Conservation (phyloP, 495 filamentous ascomycete genomes). For the Lophium mytilinum region DNA sequence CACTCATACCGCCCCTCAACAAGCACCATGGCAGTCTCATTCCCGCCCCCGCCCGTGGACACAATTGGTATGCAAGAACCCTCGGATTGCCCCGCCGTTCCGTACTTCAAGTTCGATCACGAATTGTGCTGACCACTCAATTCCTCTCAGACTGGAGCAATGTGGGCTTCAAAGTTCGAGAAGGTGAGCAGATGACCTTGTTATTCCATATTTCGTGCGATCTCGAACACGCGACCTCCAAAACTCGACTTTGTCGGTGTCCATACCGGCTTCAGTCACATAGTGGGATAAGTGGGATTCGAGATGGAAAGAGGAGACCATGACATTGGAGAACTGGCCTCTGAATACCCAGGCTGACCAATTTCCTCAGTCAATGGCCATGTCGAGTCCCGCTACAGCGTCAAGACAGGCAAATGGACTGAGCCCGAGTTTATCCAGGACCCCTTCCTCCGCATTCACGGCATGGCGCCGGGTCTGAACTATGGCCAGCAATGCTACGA, state of each 20-base stretch:
- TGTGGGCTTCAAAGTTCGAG: constrained; percentile 82
- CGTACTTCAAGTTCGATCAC: constrained; percentile 1
- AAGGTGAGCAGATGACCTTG: constrained; percentile 48
- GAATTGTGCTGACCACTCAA: background rate
- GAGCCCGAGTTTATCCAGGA: constrained; percentile 62
- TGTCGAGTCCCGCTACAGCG: constrained; percentile 64
- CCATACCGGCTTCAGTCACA: too few relatives aligned
- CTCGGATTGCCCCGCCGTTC: constrained; percentile 3
- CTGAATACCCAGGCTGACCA: background rate
- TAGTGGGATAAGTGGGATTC: too few relatives aligned
- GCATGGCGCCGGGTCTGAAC: constrained; percentile 84
- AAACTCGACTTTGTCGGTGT: too few relatives aligned
- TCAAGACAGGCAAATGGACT: constrained; percentile 65
- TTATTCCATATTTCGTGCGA: constrained; percentile 6
- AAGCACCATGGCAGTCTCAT: constrained; percentile 32
- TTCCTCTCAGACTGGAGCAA: constrained; percentile 65
- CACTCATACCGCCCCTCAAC: background rate
- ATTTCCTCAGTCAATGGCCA: constrained; percentile 60
- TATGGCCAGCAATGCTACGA: constrained; percentile 94
- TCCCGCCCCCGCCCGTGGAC: constrained; percentile 74
- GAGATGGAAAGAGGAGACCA: background rate
- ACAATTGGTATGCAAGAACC: constrained; percentile 51
- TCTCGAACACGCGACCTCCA: background rate
- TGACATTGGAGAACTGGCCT: too few relatives aligned
- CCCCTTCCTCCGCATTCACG: constrained; percentile 75